Percentiles rank a stretch among this genome's conserved stretches.
phyloP scores from a whole-genome alignment of 345 rosid species.

The Ailanthus altissimus region DNA sequence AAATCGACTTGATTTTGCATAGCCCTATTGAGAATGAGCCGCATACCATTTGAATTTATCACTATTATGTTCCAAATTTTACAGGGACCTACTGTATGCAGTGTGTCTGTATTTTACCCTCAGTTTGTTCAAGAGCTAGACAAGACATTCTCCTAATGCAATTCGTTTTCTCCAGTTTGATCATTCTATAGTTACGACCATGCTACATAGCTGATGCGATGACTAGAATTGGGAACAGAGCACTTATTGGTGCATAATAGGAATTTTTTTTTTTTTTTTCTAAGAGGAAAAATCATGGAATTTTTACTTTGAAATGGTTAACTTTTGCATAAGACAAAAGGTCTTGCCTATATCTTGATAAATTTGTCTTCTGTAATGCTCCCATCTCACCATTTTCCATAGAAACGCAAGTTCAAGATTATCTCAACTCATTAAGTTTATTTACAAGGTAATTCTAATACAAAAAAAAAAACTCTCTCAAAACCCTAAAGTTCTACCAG shows the following conservation, averaged over 20 bases:
- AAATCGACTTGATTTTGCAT: not conserved
- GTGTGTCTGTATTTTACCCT: not conserved
- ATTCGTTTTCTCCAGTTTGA: too few relatives aligned
- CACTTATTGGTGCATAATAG: not conserved
- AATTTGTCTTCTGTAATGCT: too few relatives aligned
- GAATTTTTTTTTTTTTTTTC: too few relatives aligned
- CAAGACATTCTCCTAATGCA: not conserved
- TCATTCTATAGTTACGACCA: not conserved
- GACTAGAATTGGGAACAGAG: not conserved
- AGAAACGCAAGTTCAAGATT: too few relatives aligned
- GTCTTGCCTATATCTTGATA: too few relatives aligned
- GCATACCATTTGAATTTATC: not conserved
- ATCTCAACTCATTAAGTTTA: too few relatives aligned
- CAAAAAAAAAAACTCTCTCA: too few relatives aligned
- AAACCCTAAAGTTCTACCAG: too few relatives aligned
- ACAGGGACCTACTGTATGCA: not conserved
- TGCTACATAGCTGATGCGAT: not conserved
- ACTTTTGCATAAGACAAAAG: too few relatives aligned
- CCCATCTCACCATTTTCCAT: too few relatives aligned
- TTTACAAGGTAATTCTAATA: too few relatives aligned
- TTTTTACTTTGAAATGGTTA: not conserved
- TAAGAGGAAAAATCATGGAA: too few relatives aligned
- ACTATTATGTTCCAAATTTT: not conserved
- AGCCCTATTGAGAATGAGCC: not conserved
- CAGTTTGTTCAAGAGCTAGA: not conserved